A percentile compares a stretch with the other conserved stretches of the same genome.
Conservation (phyloP, 257 asterid genomes). For the Oldenlandia corymbosa region DNA sequence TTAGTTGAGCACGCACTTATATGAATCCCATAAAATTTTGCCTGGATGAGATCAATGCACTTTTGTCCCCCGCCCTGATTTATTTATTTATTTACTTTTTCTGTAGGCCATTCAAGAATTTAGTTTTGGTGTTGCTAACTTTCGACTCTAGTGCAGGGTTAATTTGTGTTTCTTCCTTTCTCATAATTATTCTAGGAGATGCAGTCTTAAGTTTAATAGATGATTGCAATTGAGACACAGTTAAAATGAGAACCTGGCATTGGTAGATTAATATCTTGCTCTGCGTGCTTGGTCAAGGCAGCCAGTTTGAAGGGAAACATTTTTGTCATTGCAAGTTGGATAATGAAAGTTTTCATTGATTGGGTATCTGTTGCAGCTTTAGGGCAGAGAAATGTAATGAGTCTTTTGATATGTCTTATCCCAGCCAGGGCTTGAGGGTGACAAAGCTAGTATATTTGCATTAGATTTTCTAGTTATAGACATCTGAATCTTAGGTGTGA, state of each 20-base stretch:
- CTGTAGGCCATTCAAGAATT: too few species aligned
- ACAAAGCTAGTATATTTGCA: neutral
- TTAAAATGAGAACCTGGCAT: neutral
- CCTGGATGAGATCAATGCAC: too few species aligned
- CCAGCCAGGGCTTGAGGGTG: neutral
- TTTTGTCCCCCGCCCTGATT: too few species aligned
- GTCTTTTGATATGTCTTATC: neutral
- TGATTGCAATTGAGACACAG: neutral
- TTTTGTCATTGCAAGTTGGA: neutral
- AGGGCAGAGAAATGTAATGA: neutral
- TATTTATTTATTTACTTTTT: too few species aligned
- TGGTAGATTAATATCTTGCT: neutral
- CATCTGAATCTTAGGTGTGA: neutral
- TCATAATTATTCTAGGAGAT: neutral
- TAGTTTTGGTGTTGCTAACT: neutral
- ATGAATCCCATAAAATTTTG: too few species aligned
- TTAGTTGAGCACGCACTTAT: too few species aligned
- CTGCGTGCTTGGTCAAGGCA: neutral
- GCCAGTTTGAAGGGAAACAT: neutral
- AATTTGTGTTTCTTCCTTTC: neutral
- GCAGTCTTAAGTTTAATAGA: neutral
- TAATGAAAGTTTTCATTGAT: neutral
- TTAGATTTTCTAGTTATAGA: neutral
- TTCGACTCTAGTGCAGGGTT: neutral
- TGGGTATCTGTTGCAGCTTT: neutral